Conservation (phyloP, 1,284 basidiomycete species). For the Ustilago esculenta region DNA sequence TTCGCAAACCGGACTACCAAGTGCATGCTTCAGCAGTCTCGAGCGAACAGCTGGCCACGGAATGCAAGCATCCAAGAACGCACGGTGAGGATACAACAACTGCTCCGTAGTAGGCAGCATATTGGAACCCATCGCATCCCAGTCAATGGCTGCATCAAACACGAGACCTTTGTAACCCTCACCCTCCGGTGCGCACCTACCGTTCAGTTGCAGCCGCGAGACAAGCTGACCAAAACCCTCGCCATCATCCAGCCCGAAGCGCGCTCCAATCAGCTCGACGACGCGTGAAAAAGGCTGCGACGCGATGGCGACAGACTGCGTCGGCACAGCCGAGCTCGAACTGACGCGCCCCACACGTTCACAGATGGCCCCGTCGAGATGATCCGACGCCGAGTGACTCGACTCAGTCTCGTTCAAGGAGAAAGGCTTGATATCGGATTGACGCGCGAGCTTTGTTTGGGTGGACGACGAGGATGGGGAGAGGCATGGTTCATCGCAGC, state of each 20-base stretch:
- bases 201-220: constrained; percentile 25
- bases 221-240: constrained; percentile 9
- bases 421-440: background rate
- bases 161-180: constrained; percentile 26
- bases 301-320: constrained; percentile 6
- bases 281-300: constrained; percentile 22
- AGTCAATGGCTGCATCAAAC: constrained; percentile 29
- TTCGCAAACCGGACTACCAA: constrained; percentile 30
- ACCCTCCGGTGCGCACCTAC: background rate
- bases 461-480: background rate
- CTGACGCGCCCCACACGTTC: background rate
- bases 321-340: background rate
- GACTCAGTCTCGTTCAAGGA: background rate
- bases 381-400: background rate
- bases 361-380: constrained; percentile 13
- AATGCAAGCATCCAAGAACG: constrained; percentile 42
- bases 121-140: constrained; percentile 27
- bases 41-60: constrained; percentile 48
- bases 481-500: background rate
- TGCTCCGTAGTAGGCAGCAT: constrained; percentile 39
- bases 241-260: constrained; percentile 8
- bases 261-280: constrained; percentile 11
- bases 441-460: background rate
- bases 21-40: constrained; percentile 36
- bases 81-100: constrained; percentile 39